Percentiles rank a stretch among this genome's conserved stretches.
phyloP scores from a whole-genome alignment of 495 filamentous ascomycete genomes.

The Aspergillus coremiiformis region DNA sequence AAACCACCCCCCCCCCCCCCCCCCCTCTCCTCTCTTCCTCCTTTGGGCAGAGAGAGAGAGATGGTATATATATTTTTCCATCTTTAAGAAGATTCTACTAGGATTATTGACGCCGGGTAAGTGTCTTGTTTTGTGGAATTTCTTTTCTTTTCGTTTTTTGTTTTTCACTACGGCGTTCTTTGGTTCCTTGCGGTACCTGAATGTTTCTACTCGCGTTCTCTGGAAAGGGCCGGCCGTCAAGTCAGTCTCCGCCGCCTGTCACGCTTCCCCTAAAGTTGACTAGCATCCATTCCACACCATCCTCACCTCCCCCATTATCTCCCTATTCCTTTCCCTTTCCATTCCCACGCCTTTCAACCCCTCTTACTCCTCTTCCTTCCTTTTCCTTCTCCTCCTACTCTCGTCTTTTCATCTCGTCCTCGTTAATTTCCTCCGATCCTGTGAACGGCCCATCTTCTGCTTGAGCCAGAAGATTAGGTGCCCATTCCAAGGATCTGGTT shows the following conservation, averaged over 20 bases:
- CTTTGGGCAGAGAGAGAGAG: background rate
- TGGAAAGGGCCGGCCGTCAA: conserved; percentile 15
- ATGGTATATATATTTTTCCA: background rate
- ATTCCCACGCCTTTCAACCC: conserved; percentile 11
- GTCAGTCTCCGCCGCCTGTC: conserved; percentile 21
- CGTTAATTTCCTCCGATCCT: conserved; percentile 15
- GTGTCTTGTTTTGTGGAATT: background rate
- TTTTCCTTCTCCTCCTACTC: conserved; percentile 11
- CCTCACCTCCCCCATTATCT: conserved; percentile 5
- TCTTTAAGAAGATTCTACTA: background rate
- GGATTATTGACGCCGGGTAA: background rate
- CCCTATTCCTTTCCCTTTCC: conserved; percentile 6
- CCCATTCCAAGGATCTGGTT: conserved; percentile 24
- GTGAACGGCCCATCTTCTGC: conserved; percentile 24
- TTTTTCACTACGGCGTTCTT: conserved; percentile 7
- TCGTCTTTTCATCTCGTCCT: conserved; percentile 9
- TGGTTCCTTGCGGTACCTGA: background rate
- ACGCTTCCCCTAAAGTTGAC: conserved; percentile 17
- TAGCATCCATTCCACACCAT: conserved; percentile 16
- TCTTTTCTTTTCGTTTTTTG: background rate
- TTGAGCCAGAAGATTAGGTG: conserved; percentile 23
- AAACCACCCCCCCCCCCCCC: too few species aligned
- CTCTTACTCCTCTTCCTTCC: conserved; percentile 15
- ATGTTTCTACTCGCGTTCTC: conserved; percentile 11
- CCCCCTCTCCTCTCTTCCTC: background rate